Evolutionary conservation across 129 eudicot genomes (phyloP).

Genomic region (Dittrichia graveolens): DNA sequence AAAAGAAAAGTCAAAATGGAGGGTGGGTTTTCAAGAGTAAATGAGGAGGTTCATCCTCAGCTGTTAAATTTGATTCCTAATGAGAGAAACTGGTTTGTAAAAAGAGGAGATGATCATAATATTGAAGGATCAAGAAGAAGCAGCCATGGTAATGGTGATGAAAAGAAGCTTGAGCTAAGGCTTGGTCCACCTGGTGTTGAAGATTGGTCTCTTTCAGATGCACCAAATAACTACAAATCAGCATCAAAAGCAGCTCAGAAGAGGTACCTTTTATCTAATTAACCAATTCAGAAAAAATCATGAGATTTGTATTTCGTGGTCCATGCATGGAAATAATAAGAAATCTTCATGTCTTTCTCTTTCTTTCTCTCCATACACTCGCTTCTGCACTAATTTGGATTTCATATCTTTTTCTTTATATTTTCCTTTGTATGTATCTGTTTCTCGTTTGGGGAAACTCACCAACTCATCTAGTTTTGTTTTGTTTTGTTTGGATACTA

Average conservation of each 20-base stretch:
- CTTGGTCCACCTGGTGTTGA: slow-evolving; percentile 88
- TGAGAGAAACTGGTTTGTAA: slow-evolving; percentile 48
- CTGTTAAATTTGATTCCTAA: slow-evolving; percentile 69
- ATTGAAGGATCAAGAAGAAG: slow-evolving; percentile 18
- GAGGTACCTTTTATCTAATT: slow-evolving; percentile 47
- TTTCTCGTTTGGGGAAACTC: slow-evolving; percentile 37
- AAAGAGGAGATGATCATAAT: slow-evolving; percentile 24
- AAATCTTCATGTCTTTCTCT: not conserved
- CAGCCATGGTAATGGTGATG: slow-evolving; percentile 49
- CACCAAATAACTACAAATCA: slow-evolving; percentile 55
- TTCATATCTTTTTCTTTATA: slow-evolving; percentile 16
- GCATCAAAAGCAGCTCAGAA: slow-evolving; percentile 79
- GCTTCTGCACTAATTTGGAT: slow-evolving; percentile 25
- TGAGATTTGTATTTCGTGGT: slow-evolving; percentile 40
- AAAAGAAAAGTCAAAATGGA: slow-evolving; percentile 35
- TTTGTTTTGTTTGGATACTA: slow-evolving; percentile 43
- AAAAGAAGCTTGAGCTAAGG: slow-evolving; percentile 77
- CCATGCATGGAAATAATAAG: slow-evolving; percentile 48
- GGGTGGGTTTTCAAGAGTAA: slow-evolving; percentile 41
- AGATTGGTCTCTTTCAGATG: slow-evolving; percentile 52
- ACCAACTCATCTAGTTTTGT: slow-evolving; percentile 34
- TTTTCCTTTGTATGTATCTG: slow-evolving; percentile 29
- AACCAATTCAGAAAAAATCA: not conserved
- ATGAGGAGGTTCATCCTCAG: slow-evolving; percentile 51
- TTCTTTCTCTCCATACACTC: slow-evolving; percentile 11